Evolutionary conservation across 2,329 filamentous ascomycete genomes (phyloP), one percentile per base, ranked within the genome.

Genomic region (Pseudocercospora pini-densiflorae): DNA sequence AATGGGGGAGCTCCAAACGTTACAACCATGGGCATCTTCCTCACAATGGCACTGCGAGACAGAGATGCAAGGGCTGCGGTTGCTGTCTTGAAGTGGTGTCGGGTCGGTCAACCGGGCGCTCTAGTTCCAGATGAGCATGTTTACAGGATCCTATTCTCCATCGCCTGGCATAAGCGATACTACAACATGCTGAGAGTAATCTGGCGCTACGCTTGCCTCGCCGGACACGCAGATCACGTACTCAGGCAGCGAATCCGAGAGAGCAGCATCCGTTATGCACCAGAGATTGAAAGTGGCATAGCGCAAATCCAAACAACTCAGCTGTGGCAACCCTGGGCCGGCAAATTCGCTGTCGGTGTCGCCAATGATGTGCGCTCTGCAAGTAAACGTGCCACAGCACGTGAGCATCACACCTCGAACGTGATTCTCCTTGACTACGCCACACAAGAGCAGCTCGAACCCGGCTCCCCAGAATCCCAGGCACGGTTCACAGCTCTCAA

Each of bases 171-270:
- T 3, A 23, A 57, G 5, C 62, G 65, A 8, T 70, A 67, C 59
- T 74, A 68, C 67, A 78, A 78, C 53, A 70, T 73, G 55, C 60
- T 75, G n/a, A 68, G 75, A 19, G 73, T 77, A 1, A 62, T 78
- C 19, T 79, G 76, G 76, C 71, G 74, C 7, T 76, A 78, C 64
- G 75, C 75, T 16, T 77, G 75, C 63, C 67, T 70, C 16, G 58
- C 65, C 21, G 75, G 75, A 3, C 61, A 74, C 16, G 68, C 74
- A 5, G 54, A 55, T 4, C 59, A 47, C n/a, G 6, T 24, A 4
- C 66, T 73, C 55, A 45, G 61, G 5, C 19, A 45, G 21, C 64
- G 61, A 31, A 65, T 75, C 16, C 19, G 59, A 5, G 16, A 33
- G 3, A 73, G 67, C 54, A 53, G 10, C 54, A 0, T 33, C 33